Evolutionary conservation across 495 filamentous ascomycete species (phyloP), one percentile per base, ranked within the genome.

Genomic region (Penicillium paxilli): DNA sequence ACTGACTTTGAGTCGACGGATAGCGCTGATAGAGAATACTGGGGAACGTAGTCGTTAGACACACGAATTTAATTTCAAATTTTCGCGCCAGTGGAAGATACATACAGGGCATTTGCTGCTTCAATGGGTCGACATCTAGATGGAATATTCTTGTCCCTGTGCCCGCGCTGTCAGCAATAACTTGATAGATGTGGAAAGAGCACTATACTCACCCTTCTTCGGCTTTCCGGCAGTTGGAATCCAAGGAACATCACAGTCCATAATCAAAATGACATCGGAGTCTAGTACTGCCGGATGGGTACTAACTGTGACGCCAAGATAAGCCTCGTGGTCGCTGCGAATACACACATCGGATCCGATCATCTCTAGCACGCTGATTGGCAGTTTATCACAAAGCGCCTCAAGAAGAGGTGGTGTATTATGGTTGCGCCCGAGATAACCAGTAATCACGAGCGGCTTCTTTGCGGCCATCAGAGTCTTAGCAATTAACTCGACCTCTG

Each of bases 301-400:
- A 21, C 71, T 79, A 58, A 96, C 88, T 7, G 75, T 74, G 51
- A 92, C 69, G 1, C 92, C 90, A 5, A 93, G 69, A 78, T 86
- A 86, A 3, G 73, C 82, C 12, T 72, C 71, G 53, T 94, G 90
- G 47, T 90, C 77, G 10, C 85, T 86, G 5, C 91, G 89, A 65
- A 96, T 93, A 59, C 87, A 92, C 87, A 96, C 89, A 65, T 96
- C 92, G 55, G 88, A 89, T 24, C 90, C 91, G 20, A 87, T 87
- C 3, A 89, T 89, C 65, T 96, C 92, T 5, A 96, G 74, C 14
- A 96, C 89, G 7, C 89, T 74, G 24, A 96, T 66, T 1, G 90
- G 90, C 19, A 96, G 77, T 3, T 75, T 83, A 64, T 94, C 77
- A 19, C 89, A 88, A n/a, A 96, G 70, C 47, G 84, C 80, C 5